Evolutionary conservation across 140 eudicot species (phyloP).

Genomic region (Anethum foeniculum): DNA sequence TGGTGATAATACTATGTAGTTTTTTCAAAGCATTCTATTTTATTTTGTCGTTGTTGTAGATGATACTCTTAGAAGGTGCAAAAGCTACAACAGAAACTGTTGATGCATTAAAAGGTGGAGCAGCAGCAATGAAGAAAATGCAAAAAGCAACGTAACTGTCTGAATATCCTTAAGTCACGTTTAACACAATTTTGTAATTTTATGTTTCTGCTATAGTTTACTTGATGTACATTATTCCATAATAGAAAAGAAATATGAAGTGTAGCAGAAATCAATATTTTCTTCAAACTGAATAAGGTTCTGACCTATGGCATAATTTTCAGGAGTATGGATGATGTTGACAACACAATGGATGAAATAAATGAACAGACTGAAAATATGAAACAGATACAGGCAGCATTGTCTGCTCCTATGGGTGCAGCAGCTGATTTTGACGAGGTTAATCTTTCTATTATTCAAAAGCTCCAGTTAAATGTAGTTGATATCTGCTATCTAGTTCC

Average conservation of each 20-base stretch:
- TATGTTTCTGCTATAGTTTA: neutral
- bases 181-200: neutral
- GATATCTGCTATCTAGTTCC: neutral
- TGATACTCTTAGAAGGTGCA: conserved; percentile 58
- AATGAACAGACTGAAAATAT: conserved; percentile 17
- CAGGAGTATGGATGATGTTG: conserved; percentile 15
- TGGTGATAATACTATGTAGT: neutral
- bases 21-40: neutral
- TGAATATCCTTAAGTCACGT: neutral
- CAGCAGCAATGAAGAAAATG: conserved; percentile 62
- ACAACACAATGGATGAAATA: conserved; percentile 15
- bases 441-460: neutral
- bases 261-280: neutral
- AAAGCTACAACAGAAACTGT: conserved; percentile 65
- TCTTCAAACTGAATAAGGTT: neutral
- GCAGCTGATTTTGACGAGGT: conserved; percentile 32
- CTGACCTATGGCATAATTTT: neutral
- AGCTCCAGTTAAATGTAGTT: neutral
- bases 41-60: conserved; percentile 20
- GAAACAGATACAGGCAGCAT: conserved; percentile 29
- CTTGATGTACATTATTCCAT: neutral
- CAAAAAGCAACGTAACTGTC: conserved; percentile 50
- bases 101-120: conserved; percentile 61
- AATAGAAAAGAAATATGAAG: neutral
- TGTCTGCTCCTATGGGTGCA: conserved; percentile 28